These are phyloP conservation scores for Leccinum disarticulatum DNA, from an alignment of 768 basidiomycete species.

Conservation along the genomic window DNA sequence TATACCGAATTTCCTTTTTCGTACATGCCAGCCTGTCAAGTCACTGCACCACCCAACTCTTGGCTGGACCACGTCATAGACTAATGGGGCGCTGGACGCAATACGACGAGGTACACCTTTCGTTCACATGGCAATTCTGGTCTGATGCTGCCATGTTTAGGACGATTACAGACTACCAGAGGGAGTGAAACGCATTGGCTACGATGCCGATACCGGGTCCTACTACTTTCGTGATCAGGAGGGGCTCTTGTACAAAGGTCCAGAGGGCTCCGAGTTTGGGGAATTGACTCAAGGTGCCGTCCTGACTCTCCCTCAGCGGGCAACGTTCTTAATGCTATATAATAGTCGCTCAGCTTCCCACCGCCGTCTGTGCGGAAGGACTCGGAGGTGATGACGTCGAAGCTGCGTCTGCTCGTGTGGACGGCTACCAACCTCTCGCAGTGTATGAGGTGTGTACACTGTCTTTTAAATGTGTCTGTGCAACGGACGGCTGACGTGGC, in stretches of 20 bases:
- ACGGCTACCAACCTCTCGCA: slow-evolving; percentile 57
- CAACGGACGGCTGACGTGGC: slow-evolving; percentile 13
- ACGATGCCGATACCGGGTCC: slow-evolving; percentile 67
- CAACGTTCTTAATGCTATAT: neutral
- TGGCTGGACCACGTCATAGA: slow-evolving; percentile 24
- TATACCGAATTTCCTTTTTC: slow-evolving; percentile 17
- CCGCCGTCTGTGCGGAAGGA: slow-evolving; percentile 24
- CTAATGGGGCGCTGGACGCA: slow-evolving; percentile 40
- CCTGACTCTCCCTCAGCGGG: neutral
- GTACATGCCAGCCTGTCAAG: slow-evolving; percentile 7
- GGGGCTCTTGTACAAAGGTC: slow-evolving; percentile 55
- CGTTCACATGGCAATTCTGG: neutral
- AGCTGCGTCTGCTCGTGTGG: slow-evolving; percentile 51
- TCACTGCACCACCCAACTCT: slow-evolving; percentile 2
- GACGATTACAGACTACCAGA: slow-evolving; percentile 54
- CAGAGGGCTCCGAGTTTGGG: slow-evolving; percentile 63
- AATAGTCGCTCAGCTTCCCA: slow-evolving; percentile 33
- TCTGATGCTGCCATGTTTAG: slow-evolving; percentile 26
- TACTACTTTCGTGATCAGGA: slow-evolving; percentile 63
- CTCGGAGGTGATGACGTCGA: slow-evolving; percentile 45
- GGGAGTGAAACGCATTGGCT: slow-evolving; percentile 65
- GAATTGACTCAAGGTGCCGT: slow-evolving; percentile 42
- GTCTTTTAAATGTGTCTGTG: neutral
- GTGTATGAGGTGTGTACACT: slow-evolving; percentile 45
- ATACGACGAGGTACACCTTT: slow-evolving; percentile 31